phyloP scores from a whole-genome alignment of 2,329 filamentous ascomycete species.

The Pyrenophora teres region DNA sequence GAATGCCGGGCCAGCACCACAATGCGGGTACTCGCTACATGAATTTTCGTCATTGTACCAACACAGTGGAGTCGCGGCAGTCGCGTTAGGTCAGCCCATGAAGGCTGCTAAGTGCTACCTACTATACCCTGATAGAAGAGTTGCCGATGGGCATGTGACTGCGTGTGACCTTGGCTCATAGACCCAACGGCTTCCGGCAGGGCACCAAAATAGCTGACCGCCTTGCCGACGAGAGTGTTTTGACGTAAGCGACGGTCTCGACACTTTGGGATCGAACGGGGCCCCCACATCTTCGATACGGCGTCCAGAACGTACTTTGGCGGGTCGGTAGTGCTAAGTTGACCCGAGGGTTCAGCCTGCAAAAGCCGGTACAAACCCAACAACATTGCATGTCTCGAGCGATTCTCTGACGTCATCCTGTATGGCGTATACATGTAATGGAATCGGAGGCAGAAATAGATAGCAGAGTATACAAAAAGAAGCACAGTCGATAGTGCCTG shows the following conservation, averaged over 20 bases:
- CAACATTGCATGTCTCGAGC: constrained; percentile 6
- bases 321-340: constrained; percentile 3
- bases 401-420: not conserved
- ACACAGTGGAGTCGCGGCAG: too few relatives aligned
- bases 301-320: not conserved
- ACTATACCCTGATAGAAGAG: not conserved
- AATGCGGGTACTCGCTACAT: too few relatives aligned
- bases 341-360: constrained; percentile 7
- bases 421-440: not conserved
- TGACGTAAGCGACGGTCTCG: constrained; percentile 3
- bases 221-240: constrained; percentile 1
- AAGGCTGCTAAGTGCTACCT: not conserved
- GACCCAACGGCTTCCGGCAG: not conserved
- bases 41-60: too few relatives aligned
- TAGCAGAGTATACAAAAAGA: constrained; percentile 7
- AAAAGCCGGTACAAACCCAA: constrained; percentile 10
- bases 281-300: constrained; percentile 7
- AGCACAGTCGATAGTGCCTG: constrained; percentile 10
- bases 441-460: not conserved
- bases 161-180: constrained; percentile 1
- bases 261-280: constrained; percentile 8
- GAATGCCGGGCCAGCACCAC: too few relatives aligned
- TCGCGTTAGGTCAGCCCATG: too few relatives aligned
- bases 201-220: constrained; percentile 3
- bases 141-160: not conserved